Conservation (phyloP, 352 stramenopile genomes). For the Pythium guiyangense region DNA sequence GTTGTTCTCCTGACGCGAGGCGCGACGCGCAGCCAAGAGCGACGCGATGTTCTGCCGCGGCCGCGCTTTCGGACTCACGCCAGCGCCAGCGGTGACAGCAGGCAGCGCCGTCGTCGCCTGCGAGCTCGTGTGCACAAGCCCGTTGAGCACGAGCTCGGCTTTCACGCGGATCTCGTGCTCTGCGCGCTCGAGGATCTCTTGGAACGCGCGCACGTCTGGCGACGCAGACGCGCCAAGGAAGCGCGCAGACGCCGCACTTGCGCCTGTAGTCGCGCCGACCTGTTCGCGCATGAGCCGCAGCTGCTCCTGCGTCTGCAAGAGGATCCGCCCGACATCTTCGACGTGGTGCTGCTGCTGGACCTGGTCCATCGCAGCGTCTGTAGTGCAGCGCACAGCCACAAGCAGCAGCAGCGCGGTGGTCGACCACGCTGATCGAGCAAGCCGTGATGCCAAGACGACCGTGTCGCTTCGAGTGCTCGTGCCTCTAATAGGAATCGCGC, state of each 20-base stretch:
- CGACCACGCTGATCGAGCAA: too few relatives aligned
- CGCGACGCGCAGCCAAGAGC: constrained; percentile 9
- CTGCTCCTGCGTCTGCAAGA: constrained; percentile 81
- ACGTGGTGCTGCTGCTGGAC: constrained; percentile 78
- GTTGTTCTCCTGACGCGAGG: constrained; percentile 5
- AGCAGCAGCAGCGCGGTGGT: too few relatives aligned
- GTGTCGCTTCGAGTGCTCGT: too few relatives aligned
- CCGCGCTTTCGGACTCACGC: constrained; percentile 4
- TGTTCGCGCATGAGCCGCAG: constrained; percentile 70
- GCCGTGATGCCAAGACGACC: too few relatives aligned
- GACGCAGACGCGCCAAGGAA: constrained; percentile 12
- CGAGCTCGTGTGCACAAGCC: constrained; percentile 52
- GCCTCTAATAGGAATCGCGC: too few relatives aligned
- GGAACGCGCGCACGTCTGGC: constrained; percentile 40
- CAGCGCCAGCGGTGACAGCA: constrained; percentile 16
- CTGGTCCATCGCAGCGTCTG: constrained; percentile 44
- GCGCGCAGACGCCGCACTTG: constrained; percentile 18
- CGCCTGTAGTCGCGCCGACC: constrained; percentile 31
- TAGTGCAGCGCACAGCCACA: too few relatives aligned
- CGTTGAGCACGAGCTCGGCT: constrained; percentile 72
- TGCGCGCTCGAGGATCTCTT: constrained; percentile 67
- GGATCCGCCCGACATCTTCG: constrained; percentile 75
- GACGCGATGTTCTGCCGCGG: constrained; percentile 13
- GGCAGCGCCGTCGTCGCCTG: constrained; percentile 11
- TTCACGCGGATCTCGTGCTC: constrained; percentile 74